Evolutionary conservation across 257 asterid species (phyloP), one percentile per base, ranked within the genome.

Genomic region (Salvia splendens): DNA sequence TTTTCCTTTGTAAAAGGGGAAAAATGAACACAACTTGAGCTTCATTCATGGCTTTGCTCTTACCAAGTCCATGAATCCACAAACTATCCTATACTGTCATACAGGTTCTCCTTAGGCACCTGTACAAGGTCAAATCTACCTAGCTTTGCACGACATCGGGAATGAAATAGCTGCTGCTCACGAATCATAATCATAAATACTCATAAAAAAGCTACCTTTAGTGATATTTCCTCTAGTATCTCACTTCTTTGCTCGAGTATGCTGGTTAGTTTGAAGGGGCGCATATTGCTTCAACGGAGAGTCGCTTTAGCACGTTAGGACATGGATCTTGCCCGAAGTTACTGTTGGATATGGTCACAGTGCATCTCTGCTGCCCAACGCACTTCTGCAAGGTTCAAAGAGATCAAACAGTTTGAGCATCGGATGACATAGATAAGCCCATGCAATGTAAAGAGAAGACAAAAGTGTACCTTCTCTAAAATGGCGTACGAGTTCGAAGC

Each of bases 281-380:
- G 55, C 99, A 93, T 32, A 78, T 58, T 52, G 99, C 99, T 82
- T 93, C 97, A 2, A 93, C 99, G 6, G 91, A 82, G 69, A 93
- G 69, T 74, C 95, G 80, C 72, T 93, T 93, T 50, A 86, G 67
- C 67, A 85, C 89, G 1, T 83, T 82, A 3, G 96, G 91, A 64
- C 99, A 93, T 28, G 99, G 99, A 74, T 93, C 99, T 14, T 68
- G 79, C 55, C 87, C 95, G 49, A 93, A 93, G 66, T 85, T 86
- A 49, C 78, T 81, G 78, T 80, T 88, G 61, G 97, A 77, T 76
- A 93, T 85, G 6, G 91, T 36, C 15, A 93, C 94, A 3, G 94
- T 41, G 77, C 99, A 93, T 46, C 72, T 73, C 59, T 81, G 88
- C 47, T 73, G 73, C 67, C 97, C 99, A 14, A 88, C 45, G 82